Base-by-base conservation (phyloP, 441 rosid species). In the Viola pubescens region DNA sequence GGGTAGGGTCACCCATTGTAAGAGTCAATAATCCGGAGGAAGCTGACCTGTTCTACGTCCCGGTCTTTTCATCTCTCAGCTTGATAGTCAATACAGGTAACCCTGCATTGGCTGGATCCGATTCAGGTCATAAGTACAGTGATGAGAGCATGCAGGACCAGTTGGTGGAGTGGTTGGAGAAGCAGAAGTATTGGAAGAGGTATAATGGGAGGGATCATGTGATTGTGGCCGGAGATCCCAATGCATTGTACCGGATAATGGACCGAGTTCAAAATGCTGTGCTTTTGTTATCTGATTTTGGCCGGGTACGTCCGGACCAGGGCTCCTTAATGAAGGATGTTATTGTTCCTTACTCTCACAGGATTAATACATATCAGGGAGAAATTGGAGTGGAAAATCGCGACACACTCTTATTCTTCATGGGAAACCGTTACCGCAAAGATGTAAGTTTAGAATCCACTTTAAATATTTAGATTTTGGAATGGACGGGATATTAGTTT, bases 371-470 rank as follows among this genome's bases (percentile, higher is more conserved):
- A 46, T 92, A 79, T 61, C 76, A 54, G 1, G 98, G 97, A 0
- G 90, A 82, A 37, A 54, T 81, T 5, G 89, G 92, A 14, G 78
- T 86, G 1, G 65, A 81, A 47, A 66, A 76, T 41, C 78, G 98
- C 43, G 76, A 74, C 47, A 92, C 87, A 0, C 78, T 92, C 62
- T 76, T 92, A 72, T 92, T 92, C 75, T 92, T 92, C 78, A 92
- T 92, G 98, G 98, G 98, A 5, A 92, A 92, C 68, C 88, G 97
- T 8, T 92, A 80, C 63, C 82, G 96, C 56, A 92, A 89, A 74
- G 97, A 92, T 73, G 97, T 92, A 73, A 76, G 63, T 40, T 5
- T 26, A 4, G 48, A 10, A 37, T 49, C 16, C 34, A 26, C 34
- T 54, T 37, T 37, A 9, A 3, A 9, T 10, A 2, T 52, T 37